phyloP scores from a whole-genome alignment of 805 yeast species.

The Wickerhamomyces hampshirensis region DNA sequence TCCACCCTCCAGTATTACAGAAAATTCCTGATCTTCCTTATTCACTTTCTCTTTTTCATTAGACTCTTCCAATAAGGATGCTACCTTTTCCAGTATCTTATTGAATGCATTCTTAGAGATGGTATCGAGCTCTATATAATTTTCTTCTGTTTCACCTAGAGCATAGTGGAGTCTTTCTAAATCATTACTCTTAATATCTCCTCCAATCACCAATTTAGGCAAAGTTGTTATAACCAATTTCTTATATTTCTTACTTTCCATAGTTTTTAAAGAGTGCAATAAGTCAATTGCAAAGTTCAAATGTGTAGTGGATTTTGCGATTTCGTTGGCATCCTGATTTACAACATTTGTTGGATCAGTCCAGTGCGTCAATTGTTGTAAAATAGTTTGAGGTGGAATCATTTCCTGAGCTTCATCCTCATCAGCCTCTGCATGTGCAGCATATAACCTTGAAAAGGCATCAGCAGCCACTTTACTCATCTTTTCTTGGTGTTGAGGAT shows the following conservation, averaged over 20 bases:
- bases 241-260: conserved; percentile 46
- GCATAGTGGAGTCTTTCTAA: conserved; percentile 25
- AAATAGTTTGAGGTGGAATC: conserved; percentile 43
- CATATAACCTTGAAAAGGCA: conserved; percentile 54
- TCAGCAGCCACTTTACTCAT: conserved; percentile 63
- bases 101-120: conserved; percentile 30
- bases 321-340: conserved; percentile 37
- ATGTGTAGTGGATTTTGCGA: conserved; percentile 45
- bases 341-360: conserved; percentile 73
- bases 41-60: conserved; percentile 16
- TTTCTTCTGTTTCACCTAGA: conserved; percentile 28
- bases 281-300: conserved; percentile 51
- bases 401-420: conserved; percentile 26
- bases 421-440: conserved; percentile 34
- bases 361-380: conserved; percentile 78
- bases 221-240: conserved; percentile 50
- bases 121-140: conserved; percentile 27
- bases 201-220: conserved; percentile 41
- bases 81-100: conserved; percentile 25
- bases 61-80: conserved; percentile 17
- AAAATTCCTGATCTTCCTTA: conserved; percentile 22
- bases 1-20: conserved; percentile 22
- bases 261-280: conserved; percentile 41
- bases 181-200: conserved; percentile 22
- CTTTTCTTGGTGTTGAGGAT: conserved; percentile 61